Base-by-base conservation (phyloP, 2,329 filamentous ascomycete genomes). In the Aspergillus sp. region DNA sequence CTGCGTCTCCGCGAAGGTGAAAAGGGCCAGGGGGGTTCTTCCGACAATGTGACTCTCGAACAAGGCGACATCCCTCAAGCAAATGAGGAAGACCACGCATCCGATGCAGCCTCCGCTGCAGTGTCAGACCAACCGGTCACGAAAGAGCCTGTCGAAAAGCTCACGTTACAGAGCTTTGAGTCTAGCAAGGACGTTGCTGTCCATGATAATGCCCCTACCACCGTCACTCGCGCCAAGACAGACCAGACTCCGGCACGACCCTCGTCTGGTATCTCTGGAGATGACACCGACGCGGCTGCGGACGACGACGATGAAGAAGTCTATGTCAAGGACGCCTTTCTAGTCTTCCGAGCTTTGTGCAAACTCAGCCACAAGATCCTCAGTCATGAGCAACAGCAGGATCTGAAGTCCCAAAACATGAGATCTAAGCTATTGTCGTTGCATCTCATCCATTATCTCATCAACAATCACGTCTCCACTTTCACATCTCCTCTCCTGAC, bases 311-410 rank as follows among this genome's bases (percentile, higher is more conserved):
- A 96, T 68, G 94, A 99, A 66, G 94, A 99, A 69, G 90, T 97
- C 17, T 97, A 96, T 69, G 91, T 97, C 63, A 89, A 94, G 62
- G 94, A 99, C 74, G 92, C 94, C 9, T 99, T 97, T 71, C 83
- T 99, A 19, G 91, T 99, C 43, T 97, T 99, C 76, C 85, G 94
- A 29, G 96, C 94, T 3, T 94, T 99, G 76, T 99, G 95, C 80
- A 96, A 97, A 73, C 79, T 99, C 43, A 97, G 93, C 54, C 97
- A 93, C 57, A 99, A 99, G 71, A 78, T 91, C 38, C 79, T 99
- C 21, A 85, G 89, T 7, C 86, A 91, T 2, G 94, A 99, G 57
- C 92, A 97, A 71, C 85, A 96, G 17, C 91, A 93, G 65, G 94
- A 99, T 66, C 77, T 96, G 47, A 91, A 91, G 51, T 93, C 92